These are phyloP conservation scores for Mycena rosella DNA, from an alignment of 768 basidiomycete species.

Conservation along the genomic window DNA sequence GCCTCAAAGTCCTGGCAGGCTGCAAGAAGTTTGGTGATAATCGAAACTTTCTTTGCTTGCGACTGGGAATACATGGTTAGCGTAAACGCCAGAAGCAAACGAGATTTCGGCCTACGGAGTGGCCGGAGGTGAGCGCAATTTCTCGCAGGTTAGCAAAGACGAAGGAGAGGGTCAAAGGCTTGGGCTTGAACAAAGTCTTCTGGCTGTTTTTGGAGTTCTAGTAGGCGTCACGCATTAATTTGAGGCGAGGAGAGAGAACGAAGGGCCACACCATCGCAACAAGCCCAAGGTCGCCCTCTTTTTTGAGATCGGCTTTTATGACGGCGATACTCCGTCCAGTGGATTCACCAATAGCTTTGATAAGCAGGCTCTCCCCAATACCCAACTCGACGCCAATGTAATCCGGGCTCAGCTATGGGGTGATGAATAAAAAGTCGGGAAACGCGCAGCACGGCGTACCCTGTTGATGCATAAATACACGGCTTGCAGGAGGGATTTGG, in stretches of 20 bases:
- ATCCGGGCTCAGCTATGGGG: conserved; percentile 86
- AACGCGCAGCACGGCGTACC: conserved; percentile 58
- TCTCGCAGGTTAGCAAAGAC: conserved; percentile 94
- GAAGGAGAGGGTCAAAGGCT: conserved; percentile 86
- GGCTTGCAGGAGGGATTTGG: conserved; percentile 82
- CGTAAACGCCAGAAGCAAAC: conserved; percentile 17
- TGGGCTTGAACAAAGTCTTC: conserved; percentile 94
- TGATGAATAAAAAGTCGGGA: conserved; percentile 19
- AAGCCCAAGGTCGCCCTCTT: conserved; percentile 94
- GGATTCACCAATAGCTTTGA: conserved; percentile 96
- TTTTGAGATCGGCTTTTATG: conserved; percentile 93
- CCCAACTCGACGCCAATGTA: conserved; percentile 96
- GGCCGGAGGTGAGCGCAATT: conserved; percentile 88
- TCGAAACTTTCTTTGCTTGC: conserved; percentile 94
- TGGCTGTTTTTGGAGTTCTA: conserved; percentile 95
- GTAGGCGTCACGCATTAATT: conserved; percentile 6
- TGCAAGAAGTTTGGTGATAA: conserved; percentile 94
- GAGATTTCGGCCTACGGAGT: conserved; percentile 66
- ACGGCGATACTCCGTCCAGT: conserved; percentile 88
- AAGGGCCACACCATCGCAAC: conserved; percentile 90
- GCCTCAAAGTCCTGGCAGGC: conserved; percentile 94
- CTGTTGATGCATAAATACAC: conserved; percentile 98
- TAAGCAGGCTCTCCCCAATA: conserved; percentile 93
- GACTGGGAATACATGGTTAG: conserved; percentile 63
- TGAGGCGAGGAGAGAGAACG: background rate